phyloP scores from a whole-genome alignment of 306 rosid species.

The Hippophae rhamnoides region DNA sequence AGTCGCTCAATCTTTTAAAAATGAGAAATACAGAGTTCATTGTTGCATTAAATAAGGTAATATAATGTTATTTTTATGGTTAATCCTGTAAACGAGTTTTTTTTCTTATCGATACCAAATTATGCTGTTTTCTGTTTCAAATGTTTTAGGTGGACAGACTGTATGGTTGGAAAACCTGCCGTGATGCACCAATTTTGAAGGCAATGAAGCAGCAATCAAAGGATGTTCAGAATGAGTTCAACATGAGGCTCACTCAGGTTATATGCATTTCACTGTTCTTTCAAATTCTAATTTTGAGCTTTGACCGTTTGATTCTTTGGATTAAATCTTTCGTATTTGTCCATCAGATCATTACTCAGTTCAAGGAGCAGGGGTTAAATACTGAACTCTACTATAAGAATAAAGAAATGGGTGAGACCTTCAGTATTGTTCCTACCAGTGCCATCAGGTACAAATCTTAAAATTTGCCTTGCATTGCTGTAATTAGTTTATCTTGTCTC shows the following conservation, averaged over 20 bases:
- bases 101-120: constrained; percentile 5
- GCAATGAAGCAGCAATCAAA: constrained; percentile 74
- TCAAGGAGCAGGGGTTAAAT: constrained; percentile 86
- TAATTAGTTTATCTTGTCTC: background rate
- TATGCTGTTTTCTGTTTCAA: constrained; percentile 10
- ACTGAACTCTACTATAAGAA: constrained; percentile 76
- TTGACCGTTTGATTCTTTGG: constrained; percentile 4
- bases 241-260: constrained; percentile 77
- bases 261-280: constrained; percentile 6
- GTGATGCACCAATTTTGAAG: constrained; percentile 69
- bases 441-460: constrained; percentile 59
- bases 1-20: constrained; percentile 78
- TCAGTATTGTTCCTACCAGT: constrained; percentile 92
- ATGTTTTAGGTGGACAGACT: constrained; percentile 76
- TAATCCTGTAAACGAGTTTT: background rate
- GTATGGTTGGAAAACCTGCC: constrained; percentile 77
- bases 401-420: constrained; percentile 90
- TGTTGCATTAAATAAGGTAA: constrained; percentile 83
- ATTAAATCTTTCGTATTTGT: constrained; percentile 9
- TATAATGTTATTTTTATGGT: too few species aligned
- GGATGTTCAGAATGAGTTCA: constrained; percentile 80
- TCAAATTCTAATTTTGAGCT: background rate
- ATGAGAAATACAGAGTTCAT: constrained; percentile 96
- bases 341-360: constrained; percentile 60
- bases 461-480: background rate